Base-by-base conservation (phyloP, 108 stramenopile species). In the Bacterosira constricta region DNA sequence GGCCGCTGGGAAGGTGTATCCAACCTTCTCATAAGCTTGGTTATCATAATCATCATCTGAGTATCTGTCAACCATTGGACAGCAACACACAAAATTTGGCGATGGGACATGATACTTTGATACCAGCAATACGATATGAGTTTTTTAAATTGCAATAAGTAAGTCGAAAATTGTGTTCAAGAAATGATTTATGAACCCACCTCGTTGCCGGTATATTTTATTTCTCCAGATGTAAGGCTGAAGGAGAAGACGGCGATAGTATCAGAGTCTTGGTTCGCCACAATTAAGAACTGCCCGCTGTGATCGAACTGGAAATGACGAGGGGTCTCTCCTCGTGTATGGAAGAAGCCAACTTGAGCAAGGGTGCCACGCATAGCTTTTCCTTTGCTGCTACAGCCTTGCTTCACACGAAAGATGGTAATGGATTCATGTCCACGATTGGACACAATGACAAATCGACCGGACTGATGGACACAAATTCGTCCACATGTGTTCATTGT, bases 361-460 rank as follows among this genome's bases (percentile, higher is more conserved):
- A 97, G 84, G 53, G 87, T 81, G 11, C 97, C 97, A 8, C 62
- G 52, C n/a, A 21, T 41, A 59, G 81, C 51, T 88, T 92, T 61
- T 63, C 42, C 27, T 66, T 83, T 85, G 26, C 17, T 27, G 11
- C 75, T 50, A 41, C 62, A 37, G 39, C 62, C 62, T 69, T 69
- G 64, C 23, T 88, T 85, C 50, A 96, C 90, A 25, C 82, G 73
- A 66, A 94, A 96, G 4, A 96, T 89, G 25, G 95, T 85, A 47
- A 97, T 86, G 41, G 92, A 93, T 77, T 96, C 87, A 66, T 96
- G 97, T n/a, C 97, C 95, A n/a, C 97, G 88, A 74, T 97, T 97
- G 46, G 90, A 91, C 26, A 97, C 97, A 52, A 96, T 69, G 12
- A 97, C 95, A 57, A 91, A 96, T 13, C 92, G 75, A 35, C 91